These are phyloP conservation scores for Pilasporangium apinafurcum DNA, from an alignment of 352 stramenopile genomes.

Conservation along the genomic window DNA sequence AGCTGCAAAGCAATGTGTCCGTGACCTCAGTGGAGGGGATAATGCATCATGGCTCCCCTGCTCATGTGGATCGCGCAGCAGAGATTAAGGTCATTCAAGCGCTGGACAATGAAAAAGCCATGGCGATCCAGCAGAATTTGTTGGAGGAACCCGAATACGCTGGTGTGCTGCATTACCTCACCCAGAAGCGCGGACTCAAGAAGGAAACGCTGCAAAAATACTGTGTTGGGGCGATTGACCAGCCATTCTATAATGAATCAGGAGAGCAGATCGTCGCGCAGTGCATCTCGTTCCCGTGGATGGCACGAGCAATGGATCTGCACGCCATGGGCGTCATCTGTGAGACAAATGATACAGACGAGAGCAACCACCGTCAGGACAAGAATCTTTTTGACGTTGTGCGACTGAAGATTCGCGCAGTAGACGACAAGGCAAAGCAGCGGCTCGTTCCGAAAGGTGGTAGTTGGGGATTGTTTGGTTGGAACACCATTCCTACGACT, in stretches of 20 bases:
- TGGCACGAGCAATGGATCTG: constrained; percentile 83
- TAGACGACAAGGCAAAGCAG: constrained; percentile 85
- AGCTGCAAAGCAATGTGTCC: constrained; percentile 46
- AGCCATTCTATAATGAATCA: constrained; percentile 71
- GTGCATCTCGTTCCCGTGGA: constrained; percentile 96
- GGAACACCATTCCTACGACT: constrained; percentile 91
- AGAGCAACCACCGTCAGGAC: constrained; percentile 19
- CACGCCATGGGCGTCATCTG: constrained; percentile 78
- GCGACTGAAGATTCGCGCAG: constrained; percentile 76
- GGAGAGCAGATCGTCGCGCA: constrained; percentile 47
- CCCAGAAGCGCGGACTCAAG: constrained; percentile 52
- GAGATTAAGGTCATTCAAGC: constrained; percentile 68
- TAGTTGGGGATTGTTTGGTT: constrained; percentile 98
- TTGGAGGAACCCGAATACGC: constrained; percentile 56
- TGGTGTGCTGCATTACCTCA: constrained; percentile 69
- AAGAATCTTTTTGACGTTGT: constrained; percentile 80
- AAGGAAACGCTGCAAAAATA: constrained; percentile 82
- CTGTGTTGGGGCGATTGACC: constrained; percentile 83
- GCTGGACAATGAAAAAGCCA: constrained; percentile 79
- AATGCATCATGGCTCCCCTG: constrained; percentile 17
- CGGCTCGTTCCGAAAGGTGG: constrained; percentile 88
- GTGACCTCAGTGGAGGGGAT: constrained; percentile 31
- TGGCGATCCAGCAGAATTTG: constrained; percentile 81
- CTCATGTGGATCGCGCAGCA: constrained; percentile 5
- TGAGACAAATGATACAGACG: constrained; percentile 19